Evolutionary conservation across 352 stramenopile species (phyloP), one percentile per base, ranked within the genome.

Genomic region (Pythium phragmiticola): DNA sequence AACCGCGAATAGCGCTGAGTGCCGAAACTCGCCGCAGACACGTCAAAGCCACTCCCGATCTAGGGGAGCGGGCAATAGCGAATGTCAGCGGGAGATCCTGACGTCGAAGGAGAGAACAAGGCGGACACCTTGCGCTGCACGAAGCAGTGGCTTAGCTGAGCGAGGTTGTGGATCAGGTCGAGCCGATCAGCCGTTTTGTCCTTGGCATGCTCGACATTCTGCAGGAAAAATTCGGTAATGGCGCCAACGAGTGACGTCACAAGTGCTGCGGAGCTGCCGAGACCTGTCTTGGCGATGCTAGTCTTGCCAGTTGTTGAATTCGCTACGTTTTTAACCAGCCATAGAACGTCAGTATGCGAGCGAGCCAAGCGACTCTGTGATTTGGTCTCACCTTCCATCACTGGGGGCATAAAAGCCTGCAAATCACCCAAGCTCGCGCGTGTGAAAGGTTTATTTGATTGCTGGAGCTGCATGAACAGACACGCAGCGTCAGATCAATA

Each of bases 41-140:
- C 93, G 74, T 99, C 97, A 76, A 99, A 99, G 5, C 97, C 97
- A 60, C 90, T 98, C 39, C 97, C 97, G n/a, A 99, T 89, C 84
- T 94, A 55, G 4, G 11, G 45, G 5, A 42, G 42, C 28, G 6
- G 5, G 14, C 4, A 3, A 39, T 39, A 39, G 7, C 34, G 9
- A 39, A 39, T 39, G 4, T 36, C 4, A 53, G 19, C 34, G 34
- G 49, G 9, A 42, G 1, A 26, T 21, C 7, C 7, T 1, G 23
- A 19, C 16, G 0, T 56, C 13, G 14, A 46, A 46, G 2, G 9
- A 50, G 16, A 7, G 11, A 30, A 26, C 4, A 50, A 12, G n/a
- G 14, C 14, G n/a, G 7, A 50, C 4, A 30, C 90, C 76, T 99
- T 99, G 66, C 96, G 93, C 70, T 99, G 96, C 2, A 98, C 94